Conservation (phyloP, 2,329 filamentous ascomycete genomes). For the Byssoonygena ceratinophila region DNA sequence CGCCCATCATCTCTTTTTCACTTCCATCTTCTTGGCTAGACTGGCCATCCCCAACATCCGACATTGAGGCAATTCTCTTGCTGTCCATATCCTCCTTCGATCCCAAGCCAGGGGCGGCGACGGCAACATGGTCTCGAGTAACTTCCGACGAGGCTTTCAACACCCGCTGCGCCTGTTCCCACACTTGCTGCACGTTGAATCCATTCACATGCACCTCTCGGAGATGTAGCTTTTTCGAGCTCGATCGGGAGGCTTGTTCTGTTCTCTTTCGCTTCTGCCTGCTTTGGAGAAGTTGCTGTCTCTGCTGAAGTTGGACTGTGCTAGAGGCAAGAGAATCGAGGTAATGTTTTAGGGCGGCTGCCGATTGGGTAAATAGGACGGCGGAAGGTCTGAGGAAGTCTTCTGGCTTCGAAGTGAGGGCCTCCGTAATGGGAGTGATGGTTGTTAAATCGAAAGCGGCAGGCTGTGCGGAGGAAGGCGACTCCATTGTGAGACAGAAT, state of each 20-base stretch:
- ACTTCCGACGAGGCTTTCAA: conserved; percentile 54
- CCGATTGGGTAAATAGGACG: conserved; percentile 56
- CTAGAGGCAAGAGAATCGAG: conserved; percentile 67
- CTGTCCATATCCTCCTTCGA: neutral
- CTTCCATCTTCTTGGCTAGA: conserved; percentile 22
- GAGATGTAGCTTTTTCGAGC: conserved; percentile 49
- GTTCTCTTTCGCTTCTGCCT: conserved; percentile 68
- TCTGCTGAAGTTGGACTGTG: conserved; percentile 62
- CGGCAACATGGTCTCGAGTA: conserved; percentile 38
- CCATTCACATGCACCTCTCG: conserved; percentile 77
- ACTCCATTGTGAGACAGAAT: neutral
- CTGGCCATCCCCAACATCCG: neutral
- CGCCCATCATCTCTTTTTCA: conserved; percentile 9
- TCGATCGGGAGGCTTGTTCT: conserved; percentile 33
- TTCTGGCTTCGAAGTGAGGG: conserved; percentile 42
- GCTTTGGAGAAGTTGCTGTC: conserved; percentile 48
- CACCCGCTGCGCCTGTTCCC: conserved; percentile 83
- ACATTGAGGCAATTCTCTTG: conserved; percentile 6
- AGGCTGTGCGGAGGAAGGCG: neutral
- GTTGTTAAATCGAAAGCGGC: neutral
- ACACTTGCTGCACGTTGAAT: conserved; percentile 79
- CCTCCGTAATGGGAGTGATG: neutral
- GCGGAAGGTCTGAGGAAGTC: conserved; percentile 64
- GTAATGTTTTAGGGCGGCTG: conserved; percentile 67
- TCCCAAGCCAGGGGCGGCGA: neutral